A percentile compares a stretch with the other conserved stretches of the same genome.
These are phyloP conservation scores for Leccinum pellstonianum DNA, from an alignment of 768 basidiomycete species.

Conservation along the genomic window DNA sequence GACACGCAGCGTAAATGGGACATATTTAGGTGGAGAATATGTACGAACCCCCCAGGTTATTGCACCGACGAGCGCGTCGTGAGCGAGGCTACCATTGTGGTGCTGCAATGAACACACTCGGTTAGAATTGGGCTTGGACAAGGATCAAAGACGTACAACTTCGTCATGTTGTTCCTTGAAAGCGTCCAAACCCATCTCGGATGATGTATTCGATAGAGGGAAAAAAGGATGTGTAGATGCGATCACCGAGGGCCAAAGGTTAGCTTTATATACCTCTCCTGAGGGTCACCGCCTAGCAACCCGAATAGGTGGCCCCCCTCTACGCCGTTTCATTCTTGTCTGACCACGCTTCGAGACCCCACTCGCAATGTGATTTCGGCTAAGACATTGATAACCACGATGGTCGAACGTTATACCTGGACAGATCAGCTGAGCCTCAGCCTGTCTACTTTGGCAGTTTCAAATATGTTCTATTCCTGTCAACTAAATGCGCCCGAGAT, in stretches of 20 bases:
- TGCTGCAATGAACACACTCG: conserved; percentile 3
- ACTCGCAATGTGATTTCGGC: conserved; percentile 12
- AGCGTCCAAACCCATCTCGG: conserved; percentile 13
- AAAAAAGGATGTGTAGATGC: not conserved
- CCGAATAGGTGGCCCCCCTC: not conserved
- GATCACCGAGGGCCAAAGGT: not conserved
- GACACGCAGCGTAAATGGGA: not conserved
- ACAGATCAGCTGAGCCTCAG: not conserved
- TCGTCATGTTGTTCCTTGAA: conserved; percentile 1
- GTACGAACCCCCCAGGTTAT: conserved; percentile 19
- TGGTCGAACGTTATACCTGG: not conserved
- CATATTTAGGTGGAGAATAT: not conserved
- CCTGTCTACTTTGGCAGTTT: conserved; percentile 9
- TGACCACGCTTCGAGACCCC: conserved; percentile 12
- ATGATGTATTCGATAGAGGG: not conserved
- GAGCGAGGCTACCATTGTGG: conserved; percentile 13
- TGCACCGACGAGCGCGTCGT: conserved; percentile 22
- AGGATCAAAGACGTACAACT: conserved; percentile 5
- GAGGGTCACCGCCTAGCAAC: not conserved
- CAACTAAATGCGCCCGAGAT: not conserved
- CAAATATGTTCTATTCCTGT: conserved; percentile 3
- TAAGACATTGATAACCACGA: conserved; percentile 21
- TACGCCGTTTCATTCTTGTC: not conserved
- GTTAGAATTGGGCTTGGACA: not conserved
- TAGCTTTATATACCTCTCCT: not conserved